Percentiles rank a stretch among this genome's conserved stretches.
Conservation (phyloP, 805 yeast genomes). For the Yarrowia sp. region DNA sequence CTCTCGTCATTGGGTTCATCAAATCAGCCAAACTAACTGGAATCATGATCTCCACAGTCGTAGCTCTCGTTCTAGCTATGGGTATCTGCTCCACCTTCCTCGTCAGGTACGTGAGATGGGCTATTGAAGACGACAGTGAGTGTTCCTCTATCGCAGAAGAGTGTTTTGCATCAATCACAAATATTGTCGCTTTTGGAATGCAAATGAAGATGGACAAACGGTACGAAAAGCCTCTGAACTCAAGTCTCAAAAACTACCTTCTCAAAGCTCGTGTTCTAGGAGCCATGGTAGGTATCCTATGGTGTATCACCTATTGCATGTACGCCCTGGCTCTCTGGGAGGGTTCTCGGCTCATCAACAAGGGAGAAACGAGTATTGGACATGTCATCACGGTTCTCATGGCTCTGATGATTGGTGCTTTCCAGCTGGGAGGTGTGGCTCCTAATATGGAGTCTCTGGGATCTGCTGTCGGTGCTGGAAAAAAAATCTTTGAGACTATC, state of each 20-base stretch:
- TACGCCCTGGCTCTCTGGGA: slow-evolving; percentile 56
- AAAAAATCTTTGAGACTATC: slow-evolving; percentile 54
- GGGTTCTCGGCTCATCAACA: slow-evolving; percentile 52
- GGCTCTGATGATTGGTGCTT: slow-evolving; percentile 55
- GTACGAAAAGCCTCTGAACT: slow-evolving; percentile 47
- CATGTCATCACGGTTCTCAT: slow-evolving; percentile 51
- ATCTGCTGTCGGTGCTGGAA: slow-evolving; percentile 53
- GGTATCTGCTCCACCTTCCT: slow-evolving; percentile 48
- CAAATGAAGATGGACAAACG: slow-evolving; percentile 50
- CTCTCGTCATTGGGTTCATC: slow-evolving; percentile 51
- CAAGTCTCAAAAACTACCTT: slow-evolving; percentile 45
- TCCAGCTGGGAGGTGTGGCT: slow-evolving; percentile 54
- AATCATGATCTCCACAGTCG: slow-evolving; percentile 50
- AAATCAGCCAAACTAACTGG: slow-evolving; percentile 51
- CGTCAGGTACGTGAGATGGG: slow-evolving; percentile 44
- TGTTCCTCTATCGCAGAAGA: slow-evolving; percentile 56
- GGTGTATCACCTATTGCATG: slow-evolving; percentile 50
- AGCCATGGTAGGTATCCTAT: slow-evolving; percentile 50
- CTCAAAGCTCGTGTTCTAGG: slow-evolving; percentile 48
- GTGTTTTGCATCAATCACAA: slow-evolving; percentile 52
- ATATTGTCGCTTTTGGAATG: slow-evolving; percentile 54
- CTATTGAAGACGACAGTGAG: slow-evolving; percentile 45
- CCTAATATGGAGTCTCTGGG: slow-evolving; percentile 53
- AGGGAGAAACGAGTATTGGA: slow-evolving; percentile 50
- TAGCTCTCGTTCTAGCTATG: slow-evolving; percentile 49